Evolutionary conservation across 352 stramenopile species (phyloP).

Genomic region (Chrysophaeum taylorii): DNA sequence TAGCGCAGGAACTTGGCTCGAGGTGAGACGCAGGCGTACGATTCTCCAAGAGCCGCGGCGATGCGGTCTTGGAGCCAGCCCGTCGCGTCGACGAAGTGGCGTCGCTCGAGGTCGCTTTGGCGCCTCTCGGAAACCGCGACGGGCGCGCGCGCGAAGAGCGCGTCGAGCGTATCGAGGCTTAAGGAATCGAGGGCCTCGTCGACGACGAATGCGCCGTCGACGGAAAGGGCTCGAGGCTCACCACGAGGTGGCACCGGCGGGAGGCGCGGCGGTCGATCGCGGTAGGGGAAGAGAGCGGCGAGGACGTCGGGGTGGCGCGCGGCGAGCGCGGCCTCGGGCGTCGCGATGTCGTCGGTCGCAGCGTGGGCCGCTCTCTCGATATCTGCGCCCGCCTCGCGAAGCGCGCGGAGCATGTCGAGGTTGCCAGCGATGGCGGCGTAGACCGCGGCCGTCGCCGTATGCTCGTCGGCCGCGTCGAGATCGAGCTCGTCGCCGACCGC

Average conservation of each 20-base stretch:
- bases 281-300: background rate
- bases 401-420: background rate
- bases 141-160: background rate
- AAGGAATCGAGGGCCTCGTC: no score
- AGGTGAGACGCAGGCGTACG: no score
- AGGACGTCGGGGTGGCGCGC: background rate
- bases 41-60: no score
- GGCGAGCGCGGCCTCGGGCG: background rate
- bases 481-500: background rate
- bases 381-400: background rate
- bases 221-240: background rate
- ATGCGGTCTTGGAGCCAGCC: background rate
- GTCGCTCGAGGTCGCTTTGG: slow-evolving; percentile 3
- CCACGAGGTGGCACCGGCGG: background rate
- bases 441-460: background rate
- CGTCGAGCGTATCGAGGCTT: background rate
- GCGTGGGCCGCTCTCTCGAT: background rate
- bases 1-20: slow-evolving; percentile 11
- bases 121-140: background rate
- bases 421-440: background rate
- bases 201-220: background rate
- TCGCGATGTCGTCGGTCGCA: background rate
- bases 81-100: slow-evolving; percentile 5
- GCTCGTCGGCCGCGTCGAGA: background rate
- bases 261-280: background rate